A percentile compares a stretch with the other conserved stretches of the same genome.
phyloP scores from a whole-genome alignment of 1,139 yeast species.

The Pichiaceae sp. region DNA sequence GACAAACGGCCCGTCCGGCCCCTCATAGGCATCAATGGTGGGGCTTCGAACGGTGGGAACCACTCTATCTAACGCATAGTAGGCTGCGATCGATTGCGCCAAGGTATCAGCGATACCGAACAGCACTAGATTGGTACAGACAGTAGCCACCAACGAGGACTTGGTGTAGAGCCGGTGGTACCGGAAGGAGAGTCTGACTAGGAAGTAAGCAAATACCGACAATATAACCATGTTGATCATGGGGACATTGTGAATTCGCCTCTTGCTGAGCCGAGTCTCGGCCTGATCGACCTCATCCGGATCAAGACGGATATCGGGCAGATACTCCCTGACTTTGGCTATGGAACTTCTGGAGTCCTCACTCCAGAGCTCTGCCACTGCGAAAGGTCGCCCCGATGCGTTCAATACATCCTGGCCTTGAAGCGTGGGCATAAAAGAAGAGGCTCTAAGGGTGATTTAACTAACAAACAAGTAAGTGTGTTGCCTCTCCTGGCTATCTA shows the following conservation, averaged over 20 bases:
- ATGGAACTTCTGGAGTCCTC: too few relatives aligned
- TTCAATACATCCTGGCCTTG: too few relatives aligned
- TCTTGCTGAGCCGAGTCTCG: slow-evolving; percentile 5
- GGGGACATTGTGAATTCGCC: slow-evolving; percentile 29
- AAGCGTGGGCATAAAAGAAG: too few relatives aligned
- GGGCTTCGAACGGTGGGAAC: too few relatives aligned
- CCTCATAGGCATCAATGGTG: neutral
- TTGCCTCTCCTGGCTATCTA: too few relatives aligned
- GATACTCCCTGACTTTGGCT: too few relatives aligned
- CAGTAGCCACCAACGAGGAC: slow-evolving; percentile 66
- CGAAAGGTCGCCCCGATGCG: too few relatives aligned
- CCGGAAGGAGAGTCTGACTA: slow-evolving; percentile 44
- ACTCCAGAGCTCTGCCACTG: too few relatives aligned
- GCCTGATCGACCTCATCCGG: neutral
- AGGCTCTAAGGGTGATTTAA: too few relatives aligned
- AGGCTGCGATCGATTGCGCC: slow-evolving; percentile 63
- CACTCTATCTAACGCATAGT: slow-evolving; percentile 8
- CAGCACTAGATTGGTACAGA: slow-evolving; percentile 72
- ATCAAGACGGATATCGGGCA: too few relatives aligned
- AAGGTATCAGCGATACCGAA: slow-evolving; percentile 85
- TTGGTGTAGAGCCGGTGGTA: slow-evolving; percentile 59
- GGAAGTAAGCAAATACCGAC: slow-evolving; percentile 36
- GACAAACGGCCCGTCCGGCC: slow-evolving; percentile 19
- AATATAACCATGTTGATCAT: slow-evolving; percentile 47
- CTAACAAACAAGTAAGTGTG: too few relatives aligned